Evolutionary conservation across 2,329 filamentous ascomycete genomes (phyloP).

Genomic region (Stylonectria norvegica): DNA sequence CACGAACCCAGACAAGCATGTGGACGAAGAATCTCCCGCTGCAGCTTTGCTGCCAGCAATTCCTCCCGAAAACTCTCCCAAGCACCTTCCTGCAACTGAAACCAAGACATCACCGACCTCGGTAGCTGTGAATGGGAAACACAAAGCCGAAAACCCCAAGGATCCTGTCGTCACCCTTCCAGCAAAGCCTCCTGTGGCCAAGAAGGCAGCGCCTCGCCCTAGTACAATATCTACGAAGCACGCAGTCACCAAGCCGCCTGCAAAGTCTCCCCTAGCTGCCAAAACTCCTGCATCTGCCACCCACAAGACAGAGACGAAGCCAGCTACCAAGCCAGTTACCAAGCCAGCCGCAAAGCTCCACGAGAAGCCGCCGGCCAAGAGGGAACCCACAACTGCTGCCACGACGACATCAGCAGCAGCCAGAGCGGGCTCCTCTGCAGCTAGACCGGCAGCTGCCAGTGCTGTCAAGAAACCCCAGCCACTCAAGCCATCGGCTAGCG

Average conservation of each 20-base stretch:
- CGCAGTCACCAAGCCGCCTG: constrained; percentile 12
- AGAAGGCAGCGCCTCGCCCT: constrained; percentile 21
- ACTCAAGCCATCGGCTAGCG: constrained; percentile 38
- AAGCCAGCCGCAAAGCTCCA: constrained; percentile 30
- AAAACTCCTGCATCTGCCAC: constrained; percentile 20
- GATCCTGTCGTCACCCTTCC: constrained; percentile 12
- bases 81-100: too few species aligned
- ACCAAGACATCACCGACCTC: constrained; percentile 8
- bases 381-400: constrained; percentile 29
- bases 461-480: constrained; percentile 43
- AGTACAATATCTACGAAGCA: constrained; percentile 24
- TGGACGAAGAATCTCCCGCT: constrained; percentile 36
- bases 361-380: constrained; percentile 30
- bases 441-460: constrained; percentile 33
- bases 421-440: constrained; percentile 18
- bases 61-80: constrained; percentile 10
- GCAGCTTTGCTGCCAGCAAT: constrained; percentile 10
- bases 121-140: constrained; percentile 20
- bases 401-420: constrained; percentile 13
- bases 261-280: constrained; percentile 15
- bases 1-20: constrained; percentile 39
- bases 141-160: constrained; percentile 25
- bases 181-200: constrained; percentile 11
- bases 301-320: constrained; percentile 24
- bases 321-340: constrained; percentile 23